Conservation (phyloP, 768 basidiomycete species). For the Collybia sordida region DNA sequence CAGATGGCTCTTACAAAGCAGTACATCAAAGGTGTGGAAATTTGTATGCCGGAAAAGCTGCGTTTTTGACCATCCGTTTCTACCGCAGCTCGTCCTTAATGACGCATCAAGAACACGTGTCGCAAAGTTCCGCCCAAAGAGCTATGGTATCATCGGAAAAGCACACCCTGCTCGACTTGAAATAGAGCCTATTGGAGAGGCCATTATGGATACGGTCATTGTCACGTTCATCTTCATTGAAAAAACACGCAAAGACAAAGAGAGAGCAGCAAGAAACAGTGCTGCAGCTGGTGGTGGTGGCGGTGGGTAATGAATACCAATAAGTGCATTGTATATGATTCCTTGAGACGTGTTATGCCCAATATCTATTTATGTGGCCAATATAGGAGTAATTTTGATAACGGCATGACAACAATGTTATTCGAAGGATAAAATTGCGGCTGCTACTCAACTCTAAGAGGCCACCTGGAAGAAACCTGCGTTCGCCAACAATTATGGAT, state of each 20-base stretch:
- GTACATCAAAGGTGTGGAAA: slow-evolving; percentile 6
- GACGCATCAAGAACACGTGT: slow-evolving; percentile 15
- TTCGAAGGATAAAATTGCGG: too few species aligned
- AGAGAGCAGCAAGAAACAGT: too few species aligned
- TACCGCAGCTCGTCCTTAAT: slow-evolving; percentile 14
- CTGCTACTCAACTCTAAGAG: too few species aligned
- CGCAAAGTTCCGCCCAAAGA: slow-evolving; percentile 15
- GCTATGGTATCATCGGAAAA: slow-evolving; percentile 9
- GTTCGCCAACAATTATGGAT: too few species aligned
- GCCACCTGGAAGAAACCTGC: too few species aligned
- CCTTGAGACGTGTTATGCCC: too few species aligned
- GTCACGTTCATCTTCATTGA: slow-evolving; percentile 24
- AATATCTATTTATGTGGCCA: too few species aligned
- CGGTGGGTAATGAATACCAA: too few species aligned
- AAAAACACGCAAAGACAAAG: slow-evolving; percentile 19
- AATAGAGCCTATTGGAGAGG: slow-evolving; percentile 17
- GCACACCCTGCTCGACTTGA: slow-evolving; percentile 14
- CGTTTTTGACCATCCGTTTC: background rate
- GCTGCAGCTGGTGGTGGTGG: too few species aligned
- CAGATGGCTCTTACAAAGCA: slow-evolving; percentile 13
- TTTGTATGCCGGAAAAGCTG: slow-evolving; percentile 5
- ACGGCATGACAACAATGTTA: too few species aligned
- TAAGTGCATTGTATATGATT: too few species aligned
- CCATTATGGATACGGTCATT: slow-evolving; percentile 21
- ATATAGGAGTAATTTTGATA: too few species aligned